These are phyloP conservation scores for Craspedostauros australis DNA, from an alignment of 108 stramenopile species.

Conservation along the genomic window DNA sequence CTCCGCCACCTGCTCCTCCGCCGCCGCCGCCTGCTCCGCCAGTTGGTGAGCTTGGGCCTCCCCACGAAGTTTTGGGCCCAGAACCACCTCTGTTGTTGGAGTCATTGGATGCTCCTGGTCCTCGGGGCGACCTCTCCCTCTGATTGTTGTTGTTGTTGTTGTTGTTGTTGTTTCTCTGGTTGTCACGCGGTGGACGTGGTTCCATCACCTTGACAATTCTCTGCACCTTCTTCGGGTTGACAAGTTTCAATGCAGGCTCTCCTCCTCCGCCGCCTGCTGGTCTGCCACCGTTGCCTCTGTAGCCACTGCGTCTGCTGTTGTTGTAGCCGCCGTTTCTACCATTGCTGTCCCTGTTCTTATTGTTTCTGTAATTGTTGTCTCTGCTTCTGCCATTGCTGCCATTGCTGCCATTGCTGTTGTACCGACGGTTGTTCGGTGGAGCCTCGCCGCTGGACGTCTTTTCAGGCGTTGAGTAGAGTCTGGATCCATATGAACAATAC, in stretches of 20 bases:
- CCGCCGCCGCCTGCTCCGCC: slow-evolving; percentile 11
- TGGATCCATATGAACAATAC: too few relatives aligned
- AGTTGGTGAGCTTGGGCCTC: background rate
- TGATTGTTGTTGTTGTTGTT: slow-evolving; percentile 4
- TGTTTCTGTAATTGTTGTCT: background rate
- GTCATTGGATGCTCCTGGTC: background rate
- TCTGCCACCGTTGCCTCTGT: too few relatives aligned
- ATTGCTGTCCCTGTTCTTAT: background rate
- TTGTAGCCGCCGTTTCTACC: background rate
- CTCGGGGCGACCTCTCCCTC: background rate
- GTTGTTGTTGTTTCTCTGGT: slow-evolving; percentile 18
- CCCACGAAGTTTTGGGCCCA: background rate
- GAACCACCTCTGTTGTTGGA: background rate
- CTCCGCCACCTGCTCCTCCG: slow-evolving; percentile 6
- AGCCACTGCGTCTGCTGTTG: background rate
- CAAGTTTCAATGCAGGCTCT: slow-evolving; percentile 55
- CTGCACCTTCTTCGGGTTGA: slow-evolving; percentile 68
- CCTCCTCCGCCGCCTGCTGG: slow-evolving; percentile 33
- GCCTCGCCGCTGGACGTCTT: too few relatives aligned
- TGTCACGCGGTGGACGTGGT: slow-evolving; percentile 1
- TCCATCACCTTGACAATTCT: slow-evolving; percentile 18
- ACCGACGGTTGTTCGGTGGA: too few relatives aligned
- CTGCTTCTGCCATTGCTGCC: slow-evolving; percentile 1
- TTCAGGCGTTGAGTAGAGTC: too few relatives aligned
- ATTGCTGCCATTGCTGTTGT: background rate